phyloP scores from a whole-genome alignment of 2,329 filamentous ascomycete genomes.

The Cercospora sojina region DNA sequence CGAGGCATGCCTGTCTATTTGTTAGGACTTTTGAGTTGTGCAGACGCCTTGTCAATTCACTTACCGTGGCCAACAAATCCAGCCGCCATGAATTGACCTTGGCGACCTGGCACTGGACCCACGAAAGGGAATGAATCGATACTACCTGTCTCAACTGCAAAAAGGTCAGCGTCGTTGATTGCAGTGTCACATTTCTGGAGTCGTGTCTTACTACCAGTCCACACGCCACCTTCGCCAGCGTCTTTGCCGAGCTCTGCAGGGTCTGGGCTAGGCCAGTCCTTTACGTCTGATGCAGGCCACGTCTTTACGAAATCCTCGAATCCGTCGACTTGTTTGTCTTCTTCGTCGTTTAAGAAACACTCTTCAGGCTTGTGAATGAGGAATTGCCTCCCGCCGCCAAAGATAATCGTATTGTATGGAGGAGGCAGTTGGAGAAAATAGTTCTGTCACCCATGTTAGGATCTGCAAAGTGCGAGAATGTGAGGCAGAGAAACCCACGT shows the following conservation, averaged over 20 bases:
- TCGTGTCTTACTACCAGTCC: slow-evolving; percentile 33
- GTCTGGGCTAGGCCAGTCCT: slow-evolving; percentile 27
- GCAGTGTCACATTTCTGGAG: neutral
- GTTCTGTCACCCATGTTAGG: slow-evolving; percentile 23
- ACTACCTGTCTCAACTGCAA: slow-evolving; percentile 20
- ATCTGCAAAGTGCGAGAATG: neutral
- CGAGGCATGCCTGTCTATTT: slow-evolving; percentile 35
- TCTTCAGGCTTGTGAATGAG: slow-evolving; percentile 31
- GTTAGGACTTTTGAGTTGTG: neutral
- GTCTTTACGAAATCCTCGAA: slow-evolving; percentile 34
- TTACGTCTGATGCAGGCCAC: slow-evolving; percentile 34
- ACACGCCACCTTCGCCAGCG: slow-evolving; percentile 33
- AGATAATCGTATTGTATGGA: slow-evolving; percentile 36
- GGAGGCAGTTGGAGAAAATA: slow-evolving; percentile 38
- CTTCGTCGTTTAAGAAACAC: slow-evolving; percentile 30
- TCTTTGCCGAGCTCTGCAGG: slow-evolving; percentile 26
- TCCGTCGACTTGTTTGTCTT: slow-evolving; percentile 33
- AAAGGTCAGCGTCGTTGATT: neutral
- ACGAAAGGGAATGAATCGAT: slow-evolving; percentile 33
- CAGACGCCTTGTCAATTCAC: neutral
- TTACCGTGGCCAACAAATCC: slow-evolving; percentile 33
- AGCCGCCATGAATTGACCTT: slow-evolving; percentile 33
- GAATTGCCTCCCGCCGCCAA: slow-evolving; percentile 34
- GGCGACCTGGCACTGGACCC: slow-evolving; percentile 29
- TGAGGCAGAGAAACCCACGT: slow-evolving; percentile 18